A percentile compares a stretch with the other conserved stretches of the same genome.
Evolutionary conservation across 768 basidiomycete species (phyloP).

Genomic region (Cyclocybe cylindracea): DNA sequence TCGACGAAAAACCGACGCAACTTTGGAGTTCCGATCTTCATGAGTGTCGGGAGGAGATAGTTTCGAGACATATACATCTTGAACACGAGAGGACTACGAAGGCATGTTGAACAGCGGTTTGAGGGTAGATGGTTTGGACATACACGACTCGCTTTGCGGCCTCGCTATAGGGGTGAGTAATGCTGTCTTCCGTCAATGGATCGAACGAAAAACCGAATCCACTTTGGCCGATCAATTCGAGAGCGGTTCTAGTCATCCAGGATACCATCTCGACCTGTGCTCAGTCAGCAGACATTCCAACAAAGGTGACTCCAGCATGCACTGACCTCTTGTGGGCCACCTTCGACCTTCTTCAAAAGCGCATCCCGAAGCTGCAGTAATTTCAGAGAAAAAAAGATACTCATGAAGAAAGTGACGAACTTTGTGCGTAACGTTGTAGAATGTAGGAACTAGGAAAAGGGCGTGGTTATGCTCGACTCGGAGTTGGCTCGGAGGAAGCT

Average conservation of each 20-base stretch:
- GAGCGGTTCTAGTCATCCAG: constrained; percentile 43
- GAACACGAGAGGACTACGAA: constrained; percentile 16
- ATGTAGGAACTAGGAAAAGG: constrained; percentile 32
- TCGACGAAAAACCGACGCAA: constrained; percentile 33
- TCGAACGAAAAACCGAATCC: constrained; percentile 45
- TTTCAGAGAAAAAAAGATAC: not conserved
- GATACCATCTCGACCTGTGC: constrained; percentile 29
- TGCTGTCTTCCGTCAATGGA: constrained; percentile 29
- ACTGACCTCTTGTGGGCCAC: constrained; percentile 31
- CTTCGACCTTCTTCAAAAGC: constrained; percentile 20
- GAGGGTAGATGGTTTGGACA: constrained; percentile 2
- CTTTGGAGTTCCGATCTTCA: constrained; percentile 27
- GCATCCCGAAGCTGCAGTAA: constrained; percentile 24
- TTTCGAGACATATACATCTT: constrained; percentile 16
- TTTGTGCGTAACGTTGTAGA: constrained; percentile 33
- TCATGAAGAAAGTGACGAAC: constrained; percentile 10
- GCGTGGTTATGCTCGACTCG: not conserved
- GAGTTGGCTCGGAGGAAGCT: not conserved
- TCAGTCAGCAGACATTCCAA: not conserved
- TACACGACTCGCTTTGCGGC: constrained; percentile 32
- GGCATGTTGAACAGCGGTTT: not conserved
- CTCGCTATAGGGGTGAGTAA: constrained; percentile 28
- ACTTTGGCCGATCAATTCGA: constrained; percentile 49
- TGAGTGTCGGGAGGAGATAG: constrained; percentile 20
- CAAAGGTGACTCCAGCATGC: not conserved